A percentile compares a stretch with the other conserved stretches of the same genome.
These are phyloP conservation scores for Avena sativa DNA, from an alignment of 176 grass and related monocot genomes.

Conservation along the genomic window DNA sequence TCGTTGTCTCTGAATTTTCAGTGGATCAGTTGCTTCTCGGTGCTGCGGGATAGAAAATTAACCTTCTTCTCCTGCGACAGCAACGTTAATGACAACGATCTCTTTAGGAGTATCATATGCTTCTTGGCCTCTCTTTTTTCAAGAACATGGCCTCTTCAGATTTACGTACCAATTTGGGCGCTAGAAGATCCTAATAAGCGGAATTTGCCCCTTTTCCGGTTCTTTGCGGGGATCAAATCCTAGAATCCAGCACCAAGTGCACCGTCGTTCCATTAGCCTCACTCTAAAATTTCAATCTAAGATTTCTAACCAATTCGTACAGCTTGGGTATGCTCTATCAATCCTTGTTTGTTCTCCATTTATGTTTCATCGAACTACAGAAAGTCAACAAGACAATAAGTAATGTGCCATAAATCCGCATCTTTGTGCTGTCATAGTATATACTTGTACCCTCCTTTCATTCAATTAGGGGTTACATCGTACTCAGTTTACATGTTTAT, in stretches of 20 bases:
- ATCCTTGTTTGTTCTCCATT: constrained; percentile 3
- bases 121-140: not conserved
- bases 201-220: not conserved
- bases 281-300: not conserved
- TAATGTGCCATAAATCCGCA: constrained; percentile 45
- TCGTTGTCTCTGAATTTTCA: not conserved
- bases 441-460: constrained; percentile 32
- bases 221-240: not conserved
- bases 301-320: not conserved
- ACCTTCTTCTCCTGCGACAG: not conserved
- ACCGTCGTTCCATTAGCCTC: not conserved
- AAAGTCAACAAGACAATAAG: not conserved
- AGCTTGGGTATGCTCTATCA: not conserved
- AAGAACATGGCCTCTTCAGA: not conserved
- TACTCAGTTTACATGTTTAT: constrained; percentile 3
- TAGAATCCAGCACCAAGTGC: not conserved
- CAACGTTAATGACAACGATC: not conserved
- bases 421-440: constrained; percentile 25
- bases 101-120: not conserved
- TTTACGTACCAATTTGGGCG: not conserved
- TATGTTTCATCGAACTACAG: constrained; percentile 3
- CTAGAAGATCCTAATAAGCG: not conserved
- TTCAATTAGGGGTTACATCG: constrained; percentile 25
- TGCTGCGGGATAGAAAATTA: not conserved
- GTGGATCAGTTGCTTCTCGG: not conserved